These are phyloP conservation scores for Sugiyamaella chiloensis DNA, from an alignment of 805 yeast genomes.

Conservation along the genomic window DNA sequence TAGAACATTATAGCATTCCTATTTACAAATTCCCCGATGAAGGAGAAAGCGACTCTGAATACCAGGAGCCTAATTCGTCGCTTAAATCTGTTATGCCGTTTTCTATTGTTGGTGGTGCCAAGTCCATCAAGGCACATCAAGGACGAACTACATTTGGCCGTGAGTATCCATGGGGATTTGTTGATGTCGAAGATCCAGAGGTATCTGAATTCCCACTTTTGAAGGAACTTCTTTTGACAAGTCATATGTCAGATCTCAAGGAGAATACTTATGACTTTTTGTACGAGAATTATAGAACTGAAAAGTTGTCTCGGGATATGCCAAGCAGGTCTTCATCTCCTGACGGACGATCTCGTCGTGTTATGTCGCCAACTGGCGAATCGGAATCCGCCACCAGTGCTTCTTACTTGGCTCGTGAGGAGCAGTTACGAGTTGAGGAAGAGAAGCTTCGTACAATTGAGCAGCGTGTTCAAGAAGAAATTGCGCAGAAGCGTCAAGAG, in stretches of 20 bases:
- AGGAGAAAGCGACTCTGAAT: constrained; percentile 33
- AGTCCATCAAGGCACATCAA: constrained; percentile 45
- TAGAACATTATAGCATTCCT: constrained; percentile 66
- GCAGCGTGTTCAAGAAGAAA: constrained; percentile 83
- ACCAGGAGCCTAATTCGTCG: constrained; percentile 19
- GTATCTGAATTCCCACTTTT: constrained; percentile 76
- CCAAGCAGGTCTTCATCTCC: constrained; percentile 22
- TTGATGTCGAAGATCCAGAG: constrained; percentile 65
- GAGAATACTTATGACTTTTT: constrained; percentile 83
- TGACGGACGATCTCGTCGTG: constrained; percentile 17
- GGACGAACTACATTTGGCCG: constrained; percentile 45
- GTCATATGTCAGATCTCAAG: constrained; percentile 84
- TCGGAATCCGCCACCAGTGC: constrained; percentile 32
- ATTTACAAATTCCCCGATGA: constrained; percentile 72
- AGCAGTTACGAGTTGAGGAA: constrained; percentile 84
- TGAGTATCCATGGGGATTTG: constrained; percentile 59
- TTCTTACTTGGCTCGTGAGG: constrained; percentile 68
- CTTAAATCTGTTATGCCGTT: constrained; percentile 54
- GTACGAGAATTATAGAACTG: constrained; percentile 88
- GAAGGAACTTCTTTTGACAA: constrained; percentile 73
- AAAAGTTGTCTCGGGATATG: constrained; percentile 66
- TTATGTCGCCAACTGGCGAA: constrained; percentile 16
- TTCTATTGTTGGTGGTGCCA: constrained; percentile 60
- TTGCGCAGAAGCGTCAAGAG: constrained; percentile 76
- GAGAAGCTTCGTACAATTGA: constrained; percentile 83